Evolutionary conservation across 225 moss, liverwort and hornwort genomes (phyloP), one percentile per base, ranked within the genome.

Genomic region (Rhytidiadelphus loreus): DNA sequence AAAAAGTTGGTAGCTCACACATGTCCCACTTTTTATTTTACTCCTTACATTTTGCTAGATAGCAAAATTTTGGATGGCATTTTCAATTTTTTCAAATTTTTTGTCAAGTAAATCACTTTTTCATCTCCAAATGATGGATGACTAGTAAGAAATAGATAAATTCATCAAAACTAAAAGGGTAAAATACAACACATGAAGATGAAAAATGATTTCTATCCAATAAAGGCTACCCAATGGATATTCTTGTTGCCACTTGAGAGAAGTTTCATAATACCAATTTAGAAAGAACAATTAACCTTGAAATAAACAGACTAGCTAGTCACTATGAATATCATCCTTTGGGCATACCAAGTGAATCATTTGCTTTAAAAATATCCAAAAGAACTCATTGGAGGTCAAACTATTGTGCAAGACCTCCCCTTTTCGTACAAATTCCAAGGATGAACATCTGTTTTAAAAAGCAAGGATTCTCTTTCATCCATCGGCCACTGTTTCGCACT

Each of bases 311-410:
- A 13, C 16, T 20, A 22, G 29, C 41, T 70, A 25, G 16, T 43
- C 26, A 26, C 9, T 0, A 1, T 8, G 6, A 16, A 44, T 29
- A 44, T 72, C 72, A 44, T 72, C 44, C 28, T 44, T 44, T 26
- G 9, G 1, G 16, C 19, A 7, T 16, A 71, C 16, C 5, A 0
- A 3, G 5, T 71, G 16, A 25, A 0, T 43, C 43, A 71, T 28
- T 6, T 70, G 70, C 25, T 14, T 28, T n/a, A 9, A 16, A 44
- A 16, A 28, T 17, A 44, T 44, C 6, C 16, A 17, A 39, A 44
- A 28, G 2, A 28, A 28, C 6, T 28, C 28, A 28, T 44, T 66
- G 21, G 21, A 68, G 23, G 39, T n/a, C 68, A 39, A 68, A 63
- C 32, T 14, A 29, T 13, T 61, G 11, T 63, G 16, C 52, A 52